Percentiles rank a stretch among this genome's conserved stretches.
Evolutionary conservation across 2,329 filamentous ascomycete genomes (phyloP).

Genomic region (Penicillium sp.): DNA sequence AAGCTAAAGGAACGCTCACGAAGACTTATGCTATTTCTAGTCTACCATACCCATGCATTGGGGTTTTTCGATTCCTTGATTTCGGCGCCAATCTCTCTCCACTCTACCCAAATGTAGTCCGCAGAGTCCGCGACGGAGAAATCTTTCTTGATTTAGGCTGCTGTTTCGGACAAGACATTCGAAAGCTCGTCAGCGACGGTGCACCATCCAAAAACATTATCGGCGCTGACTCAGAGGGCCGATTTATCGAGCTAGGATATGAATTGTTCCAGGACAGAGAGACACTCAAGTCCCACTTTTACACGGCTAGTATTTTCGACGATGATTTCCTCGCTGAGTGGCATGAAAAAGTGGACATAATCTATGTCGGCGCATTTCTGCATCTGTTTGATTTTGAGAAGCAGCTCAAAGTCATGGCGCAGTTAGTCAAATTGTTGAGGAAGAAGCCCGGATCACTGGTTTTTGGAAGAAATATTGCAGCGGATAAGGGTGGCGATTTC

Average conservation of each 20-base stretch:
- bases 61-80: slow-evolving; percentile 11
- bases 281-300: slow-evolving; percentile 49
- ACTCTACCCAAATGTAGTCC: slow-evolving; percentile 8
- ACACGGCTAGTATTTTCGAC: not conserved
- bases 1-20: not conserved
- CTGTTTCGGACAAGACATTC: slow-evolving; percentile 47
- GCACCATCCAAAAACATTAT: slow-evolving; percentile 49
- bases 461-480: not conserved
- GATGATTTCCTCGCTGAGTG: not conserved
- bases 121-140: slow-evolving; percentile 3
- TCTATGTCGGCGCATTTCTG: slow-evolving; percentile 9
- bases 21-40: not conserved
- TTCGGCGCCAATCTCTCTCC: not conserved
- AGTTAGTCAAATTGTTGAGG: not conserved
- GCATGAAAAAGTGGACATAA: slow-evolving; percentile 6
- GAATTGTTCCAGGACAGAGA: slow-evolving; percentile 62
- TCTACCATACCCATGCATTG: slow-evolving; percentile 44
- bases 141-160: slow-evolving; percentile 53
- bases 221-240: slow-evolving; percentile 49
- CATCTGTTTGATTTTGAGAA: slow-evolving; percentile 8
- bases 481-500: not conserved
- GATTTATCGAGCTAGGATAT: slow-evolving; percentile 57
- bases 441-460: not conserved
- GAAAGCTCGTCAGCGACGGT: slow-evolving; percentile 47
- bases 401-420: not conserved